A percentile compares a stretch with the other conserved stretches of the same genome.
phyloP scores from a whole-genome alignment of 257 asterid species.

The Penstemon barbatus region DNA sequence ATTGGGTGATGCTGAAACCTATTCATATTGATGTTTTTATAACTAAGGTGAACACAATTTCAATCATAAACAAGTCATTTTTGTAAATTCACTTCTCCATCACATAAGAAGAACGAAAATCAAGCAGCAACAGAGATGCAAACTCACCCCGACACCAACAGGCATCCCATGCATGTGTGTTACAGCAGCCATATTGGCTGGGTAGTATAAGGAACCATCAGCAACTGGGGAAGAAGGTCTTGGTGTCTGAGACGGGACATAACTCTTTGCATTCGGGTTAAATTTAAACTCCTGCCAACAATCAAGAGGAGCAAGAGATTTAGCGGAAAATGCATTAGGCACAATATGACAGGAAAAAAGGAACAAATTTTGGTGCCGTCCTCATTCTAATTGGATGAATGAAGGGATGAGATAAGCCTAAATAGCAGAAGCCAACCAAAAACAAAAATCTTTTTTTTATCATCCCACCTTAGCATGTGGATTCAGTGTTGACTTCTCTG shows the following conservation, averaged over 20 bases:
- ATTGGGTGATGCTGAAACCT: no score
- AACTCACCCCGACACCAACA: slow-evolving; percentile 83
- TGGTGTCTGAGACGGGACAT: slow-evolving; percentile 67
- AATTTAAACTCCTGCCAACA: slow-evolving; percentile 78
- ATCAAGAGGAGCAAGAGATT: slow-evolving; percentile 10
- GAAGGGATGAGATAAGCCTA: background rate
- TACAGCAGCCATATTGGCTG: slow-evolving; percentile 62
- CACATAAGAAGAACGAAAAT: slow-evolving; percentile 6
- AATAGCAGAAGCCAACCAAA: slow-evolving; percentile 3
- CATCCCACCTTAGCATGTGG: slow-evolving; percentile 87
- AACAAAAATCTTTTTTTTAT: slow-evolving; percentile 1
- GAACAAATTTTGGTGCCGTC: background rate
- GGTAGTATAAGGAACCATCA: slow-evolving; percentile 82
- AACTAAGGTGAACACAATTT: background rate
- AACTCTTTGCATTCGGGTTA: slow-evolving; percentile 88
- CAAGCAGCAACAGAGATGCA: slow-evolving; percentile 15
- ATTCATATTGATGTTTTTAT: no score
- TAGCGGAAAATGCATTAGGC: background rate
- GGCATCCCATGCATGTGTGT: slow-evolving; percentile 89
- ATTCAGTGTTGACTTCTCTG: slow-evolving; percentile 85
- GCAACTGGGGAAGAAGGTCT: slow-evolving; percentile 85
- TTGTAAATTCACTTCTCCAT: slow-evolving; percentile 9
- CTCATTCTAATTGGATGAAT: background rate
- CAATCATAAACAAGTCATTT: slow-evolving; percentile 8
- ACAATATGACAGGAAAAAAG: background rate